Evolutionary conservation across 345 rosid species (phyloP), one percentile per base, ranked within the genome.

Genomic region (Eutrema japonicum): DNA sequence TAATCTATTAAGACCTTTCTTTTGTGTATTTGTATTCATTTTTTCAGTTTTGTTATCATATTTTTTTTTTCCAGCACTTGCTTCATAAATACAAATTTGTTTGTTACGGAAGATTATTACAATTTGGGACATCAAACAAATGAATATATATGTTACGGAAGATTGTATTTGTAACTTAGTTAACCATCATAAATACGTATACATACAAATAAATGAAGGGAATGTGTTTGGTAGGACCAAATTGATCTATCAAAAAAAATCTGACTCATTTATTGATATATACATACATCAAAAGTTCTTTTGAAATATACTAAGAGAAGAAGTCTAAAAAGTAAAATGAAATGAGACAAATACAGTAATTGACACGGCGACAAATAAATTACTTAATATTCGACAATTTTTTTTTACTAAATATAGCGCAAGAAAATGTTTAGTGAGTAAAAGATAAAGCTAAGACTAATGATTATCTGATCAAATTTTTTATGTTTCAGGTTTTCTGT

Each of bases 221-320:
- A 42, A 16, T 54, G 33, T 7, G 32, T 54, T 54, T 33, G 45
- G 65, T 57, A 70, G 47, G 56, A 70, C 55, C 56, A 46, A 36
- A 57, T 26, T 57, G 64, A 57, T 43, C 63, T 12, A 54, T 54
- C 41, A 43, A 3, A 52, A 61, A 41, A n/a, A 48, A 14, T 66
- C 59, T 14, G 10, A 49, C 47, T 66, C 50, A 10, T 18, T 54
- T n/a, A 40, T 52, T 37, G 47, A 29, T 38, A n/a, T n/a, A 22
- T 7, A 22, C 26, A 22, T 1, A 22, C n/a, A 29, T 16, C 53
- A 7, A 43, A 53, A 55, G 22, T 7, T 37, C 33, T 37, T 36
- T 70, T 37, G 4, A 18, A 18, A 18, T 0, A 6, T 3, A 6
- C 52, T 54, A 42, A 42, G 16, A 55, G 35, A 42, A 42, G 11